Conservation (phyloP, 257 asterid genomes). For the Anisodus tanguticus region DNA sequence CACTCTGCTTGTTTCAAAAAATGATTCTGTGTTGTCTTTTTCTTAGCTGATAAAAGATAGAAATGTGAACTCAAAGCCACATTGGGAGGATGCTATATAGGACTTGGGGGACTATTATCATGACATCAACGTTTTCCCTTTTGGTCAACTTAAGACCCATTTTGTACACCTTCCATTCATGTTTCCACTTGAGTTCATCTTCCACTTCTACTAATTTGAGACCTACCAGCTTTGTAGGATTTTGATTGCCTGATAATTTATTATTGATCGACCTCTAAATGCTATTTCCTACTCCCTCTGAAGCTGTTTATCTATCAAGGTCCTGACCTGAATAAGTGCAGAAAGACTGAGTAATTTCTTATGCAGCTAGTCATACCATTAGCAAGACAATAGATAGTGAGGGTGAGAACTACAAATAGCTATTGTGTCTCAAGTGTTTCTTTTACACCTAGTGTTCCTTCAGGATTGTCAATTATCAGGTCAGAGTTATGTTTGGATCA, state of each 20-base stretch:
- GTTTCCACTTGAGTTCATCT: not conserved
- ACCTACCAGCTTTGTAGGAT: not conserved
- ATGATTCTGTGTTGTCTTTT: not conserved
- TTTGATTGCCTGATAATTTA: not conserved
- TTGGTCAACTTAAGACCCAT: not conserved
- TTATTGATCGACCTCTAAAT: not conserved
- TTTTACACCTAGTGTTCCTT: not conserved
- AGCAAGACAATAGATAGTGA: not conserved
- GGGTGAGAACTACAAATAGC: not conserved
- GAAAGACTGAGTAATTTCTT: not conserved
- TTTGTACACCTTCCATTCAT: conserved; percentile 17
- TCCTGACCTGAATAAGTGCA: not conserved
- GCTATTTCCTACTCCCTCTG: not conserved
- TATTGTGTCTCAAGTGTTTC: not conserved
- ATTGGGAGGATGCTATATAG: not conserved
- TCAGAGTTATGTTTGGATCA: conserved; percentile 10
- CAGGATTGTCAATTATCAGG: not conserved
- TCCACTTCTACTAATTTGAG: conserved; percentile 19
- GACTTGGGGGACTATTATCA: conserved; percentile 10
- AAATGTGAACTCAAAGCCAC: conserved; percentile 1
- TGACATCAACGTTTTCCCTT: not conserved
- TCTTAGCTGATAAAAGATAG: not conserved
- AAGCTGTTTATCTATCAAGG: not conserved
- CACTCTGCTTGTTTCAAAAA: not conserved
- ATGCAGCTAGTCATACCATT: conserved; percentile 4